Percentiles rank a stretch among this genome's conserved stretches.
phyloP scores from a whole-genome alignment of 495 filamentous ascomycete genomes.

The Melanomma pulvis-pyrius region DNA sequence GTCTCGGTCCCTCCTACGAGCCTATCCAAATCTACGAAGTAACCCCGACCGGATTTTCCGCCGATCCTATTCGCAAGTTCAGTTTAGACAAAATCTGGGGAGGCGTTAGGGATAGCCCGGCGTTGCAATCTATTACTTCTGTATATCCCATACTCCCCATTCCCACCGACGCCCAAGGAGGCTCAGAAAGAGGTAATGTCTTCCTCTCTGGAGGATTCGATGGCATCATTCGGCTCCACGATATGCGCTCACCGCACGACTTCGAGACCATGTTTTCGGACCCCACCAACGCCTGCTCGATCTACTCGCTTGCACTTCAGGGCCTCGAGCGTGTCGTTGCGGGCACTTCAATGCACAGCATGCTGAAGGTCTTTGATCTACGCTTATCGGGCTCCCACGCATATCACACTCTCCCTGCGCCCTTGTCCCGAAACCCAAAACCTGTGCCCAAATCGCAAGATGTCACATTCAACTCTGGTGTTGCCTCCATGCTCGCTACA shows the following conservation, averaged over 20 bases:
- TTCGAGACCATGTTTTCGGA: slow-evolving; percentile 58
- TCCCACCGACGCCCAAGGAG: slow-evolving; percentile 40
- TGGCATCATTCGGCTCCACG: slow-evolving; percentile 66
- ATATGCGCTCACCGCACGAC: slow-evolving; percentile 58
- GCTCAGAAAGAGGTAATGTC: slow-evolving; percentile 49
- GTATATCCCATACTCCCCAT: slow-evolving; percentile 60
- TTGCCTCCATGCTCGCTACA: neutral
- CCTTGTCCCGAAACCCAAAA: neutral
- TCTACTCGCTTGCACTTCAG: slow-evolving; percentile 63
- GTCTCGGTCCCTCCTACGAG: slow-evolving; percentile 51
- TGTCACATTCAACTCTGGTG: neutral
- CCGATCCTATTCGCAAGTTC: slow-evolving; percentile 46
- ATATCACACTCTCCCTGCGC: slow-evolving; percentile 35
- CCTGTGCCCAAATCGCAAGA: neutral
- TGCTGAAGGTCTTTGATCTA: slow-evolving; percentile 69
- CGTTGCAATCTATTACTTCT: slow-evolving; percentile 17
- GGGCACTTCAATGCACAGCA: slow-evolving; percentile 58
- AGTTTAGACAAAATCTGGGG: slow-evolving; percentile 42
- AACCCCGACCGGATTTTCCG: slow-evolving; percentile 46
- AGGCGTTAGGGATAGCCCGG: slow-evolving; percentile 6
- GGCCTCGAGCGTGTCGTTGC: slow-evolving; percentile 60
- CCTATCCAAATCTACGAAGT: slow-evolving; percentile 57
- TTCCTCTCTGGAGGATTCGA: slow-evolving; percentile 68
- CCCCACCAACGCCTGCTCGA: slow-evolving; percentile 56
- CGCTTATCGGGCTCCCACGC: slow-evolving; percentile 54